Percentiles rank a stretch among this genome's conserved stretches.
These are phyloP conservation scores for Tetrahymena elliotti DNA, from an alignment of 73 alveolate species.

Conservation along the genomic window DNA sequence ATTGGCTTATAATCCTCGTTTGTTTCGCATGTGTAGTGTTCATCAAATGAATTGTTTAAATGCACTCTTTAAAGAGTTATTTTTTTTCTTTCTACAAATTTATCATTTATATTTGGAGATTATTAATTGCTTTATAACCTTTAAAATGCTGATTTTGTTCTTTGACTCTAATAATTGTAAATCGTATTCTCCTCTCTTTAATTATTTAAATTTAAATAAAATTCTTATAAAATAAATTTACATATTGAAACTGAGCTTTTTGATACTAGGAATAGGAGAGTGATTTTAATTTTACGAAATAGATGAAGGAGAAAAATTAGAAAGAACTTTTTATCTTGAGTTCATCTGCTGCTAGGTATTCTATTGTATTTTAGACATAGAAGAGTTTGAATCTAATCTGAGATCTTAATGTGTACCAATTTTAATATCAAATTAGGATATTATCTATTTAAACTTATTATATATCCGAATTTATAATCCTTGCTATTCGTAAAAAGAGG, in stretches of 20 bases:
- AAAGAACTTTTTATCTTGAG: not conserved
- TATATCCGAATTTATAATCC: not conserved
- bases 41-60: not conserved
- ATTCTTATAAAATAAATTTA: too few species aligned
- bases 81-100: not conserved
- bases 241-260: not conserved
- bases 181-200: not conserved
- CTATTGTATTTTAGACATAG: not conserved
- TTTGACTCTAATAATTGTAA: not conserved
- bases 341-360: not conserved
- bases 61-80: not conserved
- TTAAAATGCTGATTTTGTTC: not conserved
- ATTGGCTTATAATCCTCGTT: not conserved
- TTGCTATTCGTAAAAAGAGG: not conserved
- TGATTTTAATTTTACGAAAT: not conserved
- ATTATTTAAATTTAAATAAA: not conserved
- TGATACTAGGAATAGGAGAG: not conserved
- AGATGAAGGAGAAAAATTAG: not conserved
- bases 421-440: not conserved
- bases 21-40: not conserved
- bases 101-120: not conserved
- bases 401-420: not conserved
- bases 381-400: not conserved
- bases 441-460: not conserved
- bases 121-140: not conserved